Evolutionary conservation across 1,139 yeast genomes (phyloP).

Genomic region (Chernovozyma sophiae-reginae): DNA sequence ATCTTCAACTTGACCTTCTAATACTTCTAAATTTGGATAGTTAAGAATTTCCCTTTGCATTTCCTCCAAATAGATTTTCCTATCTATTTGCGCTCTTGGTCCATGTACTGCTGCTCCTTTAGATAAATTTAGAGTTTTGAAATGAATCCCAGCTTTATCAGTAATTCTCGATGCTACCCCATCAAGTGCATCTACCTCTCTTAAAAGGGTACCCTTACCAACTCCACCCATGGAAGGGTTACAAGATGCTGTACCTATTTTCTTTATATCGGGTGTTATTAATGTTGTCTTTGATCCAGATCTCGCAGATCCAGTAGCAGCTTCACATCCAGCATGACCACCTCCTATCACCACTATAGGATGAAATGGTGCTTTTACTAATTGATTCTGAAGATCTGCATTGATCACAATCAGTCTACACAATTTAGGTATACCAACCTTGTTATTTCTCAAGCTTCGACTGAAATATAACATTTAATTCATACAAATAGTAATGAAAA

Average conservation of each 20-base stretch:
- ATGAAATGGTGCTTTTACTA: conserved; percentile 30
- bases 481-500: no score
- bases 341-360: conserved; percentile 94
- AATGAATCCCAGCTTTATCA: conserved; percentile 91
- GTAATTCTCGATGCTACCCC: conserved; percentile 84
- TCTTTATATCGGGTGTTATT: conserved; percentile 68
- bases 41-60: conserved; percentile 67
- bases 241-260: conserved; percentile 93
- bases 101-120: conserved; percentile 99
- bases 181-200: conserved; percentile 95
- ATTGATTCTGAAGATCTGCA: conserved; percentile 31
- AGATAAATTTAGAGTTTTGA: conserved; percentile 78
- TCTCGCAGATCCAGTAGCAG: conserved; percentile 90
- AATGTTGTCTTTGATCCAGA: conserved; percentile 70
- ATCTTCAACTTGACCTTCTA: conserved; percentile 81
- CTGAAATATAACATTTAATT: neutral
- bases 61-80: conserved; percentile 69
- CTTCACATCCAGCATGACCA: conserved; percentile 99
- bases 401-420: conserved; percentile 26
- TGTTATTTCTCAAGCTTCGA: neutral
- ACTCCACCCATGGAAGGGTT: conserved; percentile 99
- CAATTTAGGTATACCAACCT: neutral
- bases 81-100: conserved; percentile 93
- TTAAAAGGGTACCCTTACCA: conserved; percentile 88
- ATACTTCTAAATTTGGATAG: conserved; percentile 58